Evolutionary conservation across 1,284 basidiomycete species (phyloP).

Genomic region (Malassezia nana): DNA sequence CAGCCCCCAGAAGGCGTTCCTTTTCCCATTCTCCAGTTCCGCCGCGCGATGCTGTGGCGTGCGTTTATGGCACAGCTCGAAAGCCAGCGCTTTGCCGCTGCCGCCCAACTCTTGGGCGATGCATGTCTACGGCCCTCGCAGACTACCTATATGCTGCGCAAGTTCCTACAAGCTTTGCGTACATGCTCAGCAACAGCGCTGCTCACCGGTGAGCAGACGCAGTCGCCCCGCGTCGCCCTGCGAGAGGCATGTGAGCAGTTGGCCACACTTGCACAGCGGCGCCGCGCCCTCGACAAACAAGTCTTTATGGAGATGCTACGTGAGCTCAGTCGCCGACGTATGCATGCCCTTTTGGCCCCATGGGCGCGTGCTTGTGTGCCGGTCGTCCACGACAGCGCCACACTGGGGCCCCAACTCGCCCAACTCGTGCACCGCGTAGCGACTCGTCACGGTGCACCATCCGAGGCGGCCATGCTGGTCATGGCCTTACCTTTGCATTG

Average conservation of each 20-base stretch:
- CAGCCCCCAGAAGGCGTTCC: background rate
- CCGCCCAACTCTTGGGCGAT: conserved; percentile 17
- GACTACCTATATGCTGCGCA: conserved; percentile 20
- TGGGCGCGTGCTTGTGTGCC: conserved; percentile 17
- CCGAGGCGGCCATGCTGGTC: conserved; percentile 20
- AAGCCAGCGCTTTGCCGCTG: conserved; percentile 15
- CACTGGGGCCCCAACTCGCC: conserved; percentile 13
- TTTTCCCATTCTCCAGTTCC: conserved; percentile 13
- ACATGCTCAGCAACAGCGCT: too few species aligned
- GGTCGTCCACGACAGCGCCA: background rate
- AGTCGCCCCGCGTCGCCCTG: conserved; percentile 12
- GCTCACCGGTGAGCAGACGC: background rate
- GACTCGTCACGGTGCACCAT: conserved; percentile 9
- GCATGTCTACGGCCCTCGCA: conserved; percentile 24
- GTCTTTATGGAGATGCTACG: conserved; percentile 17
- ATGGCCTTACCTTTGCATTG: conserved; percentile 15
- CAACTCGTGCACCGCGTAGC: conserved; percentile 15
- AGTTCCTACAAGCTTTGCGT: conserved; percentile 10
- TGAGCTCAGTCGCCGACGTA: conserved; percentile 13
- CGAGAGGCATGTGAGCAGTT: conserved; percentile 14
- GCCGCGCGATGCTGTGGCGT: conserved; percentile 17
- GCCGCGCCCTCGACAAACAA: background rate
- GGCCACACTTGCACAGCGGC: background rate
- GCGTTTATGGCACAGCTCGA: conserved; percentile 14
- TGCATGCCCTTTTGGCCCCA: conserved; percentile 18